Percentiles rank a stretch among this genome's conserved stretches.
Evolutionary conservation across 805 yeast species (phyloP).

Genomic region (Suhomyces xylopsoci): DNA sequence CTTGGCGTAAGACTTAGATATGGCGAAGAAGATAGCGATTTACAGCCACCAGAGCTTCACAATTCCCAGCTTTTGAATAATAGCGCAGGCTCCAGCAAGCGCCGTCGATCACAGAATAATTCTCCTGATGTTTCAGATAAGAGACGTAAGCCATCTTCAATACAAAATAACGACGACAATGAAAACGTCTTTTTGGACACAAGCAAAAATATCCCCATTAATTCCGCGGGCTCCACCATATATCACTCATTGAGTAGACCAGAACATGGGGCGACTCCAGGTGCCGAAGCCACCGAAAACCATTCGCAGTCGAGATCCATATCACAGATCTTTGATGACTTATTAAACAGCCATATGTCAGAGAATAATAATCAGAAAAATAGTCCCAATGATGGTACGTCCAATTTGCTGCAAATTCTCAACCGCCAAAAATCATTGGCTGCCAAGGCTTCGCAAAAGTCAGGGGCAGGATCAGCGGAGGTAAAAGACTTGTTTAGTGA

Average conservation of each 20-base stretch:
- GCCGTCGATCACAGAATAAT: not conserved
- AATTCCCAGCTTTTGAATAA: constrained; percentile 1
- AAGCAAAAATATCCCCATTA: constrained; percentile 8
- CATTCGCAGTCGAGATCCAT: constrained; percentile 26
- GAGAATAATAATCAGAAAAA: not conserved
- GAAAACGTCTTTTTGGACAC: constrained; percentile 35
- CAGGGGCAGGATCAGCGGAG: not conserved
- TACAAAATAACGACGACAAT: constrained; percentile 15
- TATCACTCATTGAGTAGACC: constrained; percentile 25
- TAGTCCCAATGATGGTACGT: not conserved
- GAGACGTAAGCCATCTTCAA: not conserved
- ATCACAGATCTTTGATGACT: constrained; percentile 33
- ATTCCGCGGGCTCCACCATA: constrained; percentile 27
- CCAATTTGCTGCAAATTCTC: not conserved
- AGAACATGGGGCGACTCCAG: constrained; percentile 6
- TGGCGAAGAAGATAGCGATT: constrained; percentile 29
- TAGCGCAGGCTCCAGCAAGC: not conserved
- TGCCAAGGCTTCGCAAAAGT: not conserved
- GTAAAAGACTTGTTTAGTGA: constrained; percentile 12
- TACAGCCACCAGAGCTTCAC: constrained; percentile 25
- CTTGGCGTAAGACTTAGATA: constrained; percentile 17
- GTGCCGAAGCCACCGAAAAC: constrained; percentile 14
- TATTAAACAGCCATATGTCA: constrained; percentile 11
- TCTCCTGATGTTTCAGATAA: not conserved
- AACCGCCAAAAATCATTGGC: not conserved